Conservation (phyloP, 306 rosid genomes). For the Canavalia ensiformis region DNA sequence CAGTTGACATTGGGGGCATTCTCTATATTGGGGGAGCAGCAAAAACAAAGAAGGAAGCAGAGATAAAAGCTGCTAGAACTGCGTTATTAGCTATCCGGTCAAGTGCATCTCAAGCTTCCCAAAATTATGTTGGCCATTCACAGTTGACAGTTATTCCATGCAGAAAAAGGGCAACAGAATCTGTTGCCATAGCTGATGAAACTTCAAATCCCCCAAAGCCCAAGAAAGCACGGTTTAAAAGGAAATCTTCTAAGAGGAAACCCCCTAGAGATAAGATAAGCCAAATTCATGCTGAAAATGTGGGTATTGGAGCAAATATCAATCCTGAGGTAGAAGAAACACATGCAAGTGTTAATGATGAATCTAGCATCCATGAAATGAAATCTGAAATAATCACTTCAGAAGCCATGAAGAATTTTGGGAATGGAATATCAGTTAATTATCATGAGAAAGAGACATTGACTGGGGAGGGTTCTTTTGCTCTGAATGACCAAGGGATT, state of each 20-base stretch:
- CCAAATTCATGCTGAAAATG: slow-evolving; percentile 31
- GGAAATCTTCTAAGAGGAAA: slow-evolving; percentile 60
- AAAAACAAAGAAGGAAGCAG: slow-evolving; percentile 93
- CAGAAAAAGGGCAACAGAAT: slow-evolving; percentile 62
- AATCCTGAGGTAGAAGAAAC: slow-evolving; percentile 32
- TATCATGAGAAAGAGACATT: slow-evolving; percentile 45
- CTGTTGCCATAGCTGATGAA: slow-evolving; percentile 48
- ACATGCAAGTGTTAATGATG: slow-evolving; percentile 30
- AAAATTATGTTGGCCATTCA: slow-evolving; percentile 53
- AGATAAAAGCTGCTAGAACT: slow-evolving; percentile 97
- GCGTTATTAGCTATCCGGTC: slow-evolving; percentile 84
- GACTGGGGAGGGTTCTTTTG: slow-evolving; percentile 45
- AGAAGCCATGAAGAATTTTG: slow-evolving; percentile 46
- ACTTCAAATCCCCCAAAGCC: slow-evolving; percentile 54
- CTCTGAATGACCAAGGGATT: slow-evolving; percentile 27
- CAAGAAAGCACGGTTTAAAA: slow-evolving; percentile 66
- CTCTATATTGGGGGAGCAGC: slow-evolving; percentile 86
- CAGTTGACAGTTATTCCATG: slow-evolving; percentile 82
- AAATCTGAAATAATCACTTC: slow-evolving; percentile 32
- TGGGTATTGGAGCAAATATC: slow-evolving; percentile 28
- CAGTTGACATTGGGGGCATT: slow-evolving; percentile 87
- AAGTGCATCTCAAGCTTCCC: slow-evolving; percentile 60
- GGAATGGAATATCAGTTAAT: slow-evolving; percentile 38
- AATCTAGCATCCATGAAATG: slow-evolving; percentile 35
- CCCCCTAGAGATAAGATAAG: slow-evolving; percentile 42